Percentiles rank a stretch among this genome's conserved stretches.
phyloP scores from a whole-genome alignment of 2,329 filamentous ascomycete genomes.

The Metarhizium anisopliae region DNA sequence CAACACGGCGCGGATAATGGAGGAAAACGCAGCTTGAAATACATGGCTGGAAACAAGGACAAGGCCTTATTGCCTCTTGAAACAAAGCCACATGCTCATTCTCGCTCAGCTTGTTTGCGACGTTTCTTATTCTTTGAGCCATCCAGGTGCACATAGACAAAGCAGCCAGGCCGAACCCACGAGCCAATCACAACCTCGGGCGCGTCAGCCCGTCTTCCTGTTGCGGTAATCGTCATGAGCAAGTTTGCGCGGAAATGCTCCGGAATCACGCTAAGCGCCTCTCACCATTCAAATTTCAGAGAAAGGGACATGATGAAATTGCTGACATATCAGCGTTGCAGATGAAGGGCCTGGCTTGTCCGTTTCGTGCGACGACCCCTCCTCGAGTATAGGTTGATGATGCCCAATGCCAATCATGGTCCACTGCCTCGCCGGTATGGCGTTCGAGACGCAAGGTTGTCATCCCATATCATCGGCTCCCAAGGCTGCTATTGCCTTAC shows the following conservation, averaged over 20 bases:
- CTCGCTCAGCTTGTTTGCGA: neutral
- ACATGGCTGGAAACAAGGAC: neutral
- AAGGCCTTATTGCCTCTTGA: neutral
- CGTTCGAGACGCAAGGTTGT: neutral
- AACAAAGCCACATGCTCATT: slow-evolving; percentile 4
- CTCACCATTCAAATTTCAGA: neutral
- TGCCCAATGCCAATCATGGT: neutral
- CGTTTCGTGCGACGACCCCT: too few relatives aligned
- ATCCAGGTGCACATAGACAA: slow-evolving; percentile 1
- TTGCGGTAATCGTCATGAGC: slow-evolving; percentile 20
- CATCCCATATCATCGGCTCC: neutral
- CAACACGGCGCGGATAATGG: neutral
- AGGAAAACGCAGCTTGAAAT: too few relatives aligned
- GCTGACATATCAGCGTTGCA: neutral
- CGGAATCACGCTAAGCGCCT: slow-evolving; percentile 5
- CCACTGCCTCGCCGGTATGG: neutral
- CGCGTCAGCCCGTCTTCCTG: too few relatives aligned
- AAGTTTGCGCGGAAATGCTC: slow-evolving; percentile 27
- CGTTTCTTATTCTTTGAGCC: neutral
- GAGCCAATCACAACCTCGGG: neutral
- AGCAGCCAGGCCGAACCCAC: slow-evolving; percentile 3
- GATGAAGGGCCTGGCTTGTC: neutral
- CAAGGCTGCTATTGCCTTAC: neutral
- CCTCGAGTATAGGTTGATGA: neutral
- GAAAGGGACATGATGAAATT: neutral